A percentile compares a stretch with the other conserved stretches of the same genome.
phyloP scores from a whole-genome alignment of 1,284 basidiomycete genomes.

The Inonotus obliquus region DNA sequence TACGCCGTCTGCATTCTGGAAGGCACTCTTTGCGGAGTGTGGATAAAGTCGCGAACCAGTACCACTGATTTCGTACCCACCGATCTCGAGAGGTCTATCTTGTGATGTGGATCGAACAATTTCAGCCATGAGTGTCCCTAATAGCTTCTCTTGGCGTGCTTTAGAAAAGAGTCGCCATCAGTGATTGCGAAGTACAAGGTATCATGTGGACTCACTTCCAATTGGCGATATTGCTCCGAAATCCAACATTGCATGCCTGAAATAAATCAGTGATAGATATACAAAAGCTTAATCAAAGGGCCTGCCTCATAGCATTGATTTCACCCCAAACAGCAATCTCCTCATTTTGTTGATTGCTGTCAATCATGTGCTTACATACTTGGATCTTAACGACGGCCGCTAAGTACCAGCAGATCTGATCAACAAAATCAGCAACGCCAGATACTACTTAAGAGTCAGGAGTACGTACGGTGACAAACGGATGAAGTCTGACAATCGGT shows the following conservation, averaged over 20 bases:
- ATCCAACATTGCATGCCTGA: slow-evolving; percentile 72
- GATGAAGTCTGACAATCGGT: slow-evolving; percentile 62
- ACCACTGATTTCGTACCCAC: slow-evolving; percentile 28
- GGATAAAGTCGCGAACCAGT: slow-evolving; percentile 61
- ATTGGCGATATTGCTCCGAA: slow-evolving; percentile 77
- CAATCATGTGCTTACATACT: slow-evolving; percentile 78
- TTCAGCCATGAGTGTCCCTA: slow-evolving; percentile 80
- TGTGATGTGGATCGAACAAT: slow-evolving; percentile 78
- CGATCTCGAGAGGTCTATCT: slow-evolving; percentile 66
- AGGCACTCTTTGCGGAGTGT: slow-evolving; percentile 65
- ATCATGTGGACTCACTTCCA: slow-evolving; percentile 54
- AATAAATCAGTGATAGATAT: background rate
- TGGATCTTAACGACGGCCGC: slow-evolving; percentile 81
- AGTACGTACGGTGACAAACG: slow-evolving; percentile 65
- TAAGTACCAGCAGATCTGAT: slow-evolving; percentile 82
- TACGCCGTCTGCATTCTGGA: slow-evolving; percentile 26
- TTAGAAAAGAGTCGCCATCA: slow-evolving; percentile 20
- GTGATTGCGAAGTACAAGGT: slow-evolving; percentile 6
- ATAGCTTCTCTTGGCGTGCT: slow-evolving; percentile 74
- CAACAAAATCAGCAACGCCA: slow-evolving; percentile 15
- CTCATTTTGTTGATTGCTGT: slow-evolving; percentile 59
- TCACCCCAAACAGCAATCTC: slow-evolving; percentile 80
- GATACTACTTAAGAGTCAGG: slow-evolving; percentile 11
- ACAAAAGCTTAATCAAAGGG: slow-evolving; percentile 4
- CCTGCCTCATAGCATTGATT: slow-evolving; percentile 72